These are phyloP conservation scores for Zygnema cylindricum DNA, from an alignment of 139 green algal species.

Conservation along the genomic window DNA sequence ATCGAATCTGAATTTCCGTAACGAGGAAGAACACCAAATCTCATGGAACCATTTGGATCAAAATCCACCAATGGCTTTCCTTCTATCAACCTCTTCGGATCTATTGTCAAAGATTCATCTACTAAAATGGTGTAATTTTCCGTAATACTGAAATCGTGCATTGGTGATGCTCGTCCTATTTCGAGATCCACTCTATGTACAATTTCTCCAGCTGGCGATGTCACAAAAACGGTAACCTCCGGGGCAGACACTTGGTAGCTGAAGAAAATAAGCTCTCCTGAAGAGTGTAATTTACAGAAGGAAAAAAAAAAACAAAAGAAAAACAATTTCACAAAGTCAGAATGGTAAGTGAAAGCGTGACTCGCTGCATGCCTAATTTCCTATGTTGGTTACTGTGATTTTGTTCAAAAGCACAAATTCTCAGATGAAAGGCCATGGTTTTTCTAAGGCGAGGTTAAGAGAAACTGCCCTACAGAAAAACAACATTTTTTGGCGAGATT, in stretches of 20 bases:
- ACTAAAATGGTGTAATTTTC: constrained; percentile 51
- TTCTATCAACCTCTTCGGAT: constrained; percentile 18
- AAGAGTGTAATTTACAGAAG: too few species aligned
- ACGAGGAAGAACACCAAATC: constrained; percentile 52
- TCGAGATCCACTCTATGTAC: constrained; percentile 19
- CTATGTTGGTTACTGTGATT: too few species aligned
- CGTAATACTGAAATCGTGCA: constrained; percentile 62
- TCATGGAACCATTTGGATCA: neutral
- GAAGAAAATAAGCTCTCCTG: constrained; percentile 58
- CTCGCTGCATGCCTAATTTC: too few species aligned
- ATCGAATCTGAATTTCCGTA: constrained; percentile 20
- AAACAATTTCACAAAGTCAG: too few species aligned
- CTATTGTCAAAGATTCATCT: constrained; percentile 43
- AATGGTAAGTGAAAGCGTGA: too few species aligned
- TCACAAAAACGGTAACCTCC: constrained; percentile 5
- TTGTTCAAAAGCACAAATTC: too few species aligned
- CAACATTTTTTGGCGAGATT: too few species aligned
- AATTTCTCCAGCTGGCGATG: neutral
- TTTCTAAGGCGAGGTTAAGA: too few species aligned
- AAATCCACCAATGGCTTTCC: constrained; percentile 45
- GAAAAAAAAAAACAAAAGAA: too few species aligned
- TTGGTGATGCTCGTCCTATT: constrained; percentile 32
- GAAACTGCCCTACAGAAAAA: too few species aligned
- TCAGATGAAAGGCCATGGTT: too few species aligned
- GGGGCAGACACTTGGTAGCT: constrained; percentile 22